Percentiles rank a stretch among this genome's conserved stretches.
Evolutionary conservation across 345 rosid genomes (phyloP).

Genomic region (Lumnitzera littorea): DNA sequence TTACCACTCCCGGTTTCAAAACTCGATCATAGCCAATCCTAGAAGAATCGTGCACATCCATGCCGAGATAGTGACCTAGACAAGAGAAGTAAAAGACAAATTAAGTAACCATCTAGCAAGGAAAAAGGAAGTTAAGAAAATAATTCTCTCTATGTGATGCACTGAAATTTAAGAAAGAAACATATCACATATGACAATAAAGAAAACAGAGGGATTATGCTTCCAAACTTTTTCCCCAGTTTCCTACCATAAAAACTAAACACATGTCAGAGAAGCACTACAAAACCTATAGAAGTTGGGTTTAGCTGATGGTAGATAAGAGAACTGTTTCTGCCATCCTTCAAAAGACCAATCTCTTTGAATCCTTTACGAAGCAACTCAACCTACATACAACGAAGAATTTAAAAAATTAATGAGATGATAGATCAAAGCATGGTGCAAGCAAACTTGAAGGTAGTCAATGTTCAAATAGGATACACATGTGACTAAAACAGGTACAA

Average conservation of each 20-base stretch:
- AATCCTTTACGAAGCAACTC: slow-evolving; percentile 64
- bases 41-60: slow-evolving; percentile 97
- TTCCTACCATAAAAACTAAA: not conserved
- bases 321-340: slow-evolving; percentile 28
- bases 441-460: no score
- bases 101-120: not conserved
- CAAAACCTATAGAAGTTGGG: slow-evolving; percentile 89
- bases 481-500: not conserved
- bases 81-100: not conserved
- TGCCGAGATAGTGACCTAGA: slow-evolving; percentile 94
- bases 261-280: slow-evolving; percentile 1
- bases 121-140: not conserved
- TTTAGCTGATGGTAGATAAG: slow-evolving; percentile 50
- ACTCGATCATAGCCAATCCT: slow-evolving; percentile 57
- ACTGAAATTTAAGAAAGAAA: not conserved
- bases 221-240: not conserved
- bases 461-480: not conserved
- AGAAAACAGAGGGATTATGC: not conserved
- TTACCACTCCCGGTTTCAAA: slow-evolving; percentile 89
- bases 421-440: not conserved
- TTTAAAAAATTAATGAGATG: slow-evolving; percentile 3
- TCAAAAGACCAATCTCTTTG: slow-evolving; percentile 71
- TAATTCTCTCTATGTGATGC: not conserved
- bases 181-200: not conserved
- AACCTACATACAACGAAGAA: slow-evolving; percentile 39